Evolutionary conservation across 2,329 filamentous ascomycete species (phyloP), one percentile per base, ranked within the genome.

Genomic region (Fusarium nanum): DNA sequence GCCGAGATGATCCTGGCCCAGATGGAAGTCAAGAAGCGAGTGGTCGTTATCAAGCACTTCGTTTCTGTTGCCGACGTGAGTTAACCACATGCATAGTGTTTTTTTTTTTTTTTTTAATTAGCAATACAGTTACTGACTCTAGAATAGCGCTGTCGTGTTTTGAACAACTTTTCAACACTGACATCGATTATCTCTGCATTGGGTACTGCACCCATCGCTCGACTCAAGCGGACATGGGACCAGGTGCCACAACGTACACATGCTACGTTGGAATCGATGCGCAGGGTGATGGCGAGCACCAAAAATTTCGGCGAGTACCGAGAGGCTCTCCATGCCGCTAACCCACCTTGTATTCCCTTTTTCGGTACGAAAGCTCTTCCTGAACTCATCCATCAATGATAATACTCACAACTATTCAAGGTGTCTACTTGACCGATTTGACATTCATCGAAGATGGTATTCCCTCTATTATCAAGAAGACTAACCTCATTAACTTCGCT

Each of bases 381-480:
- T 6, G 27, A 12, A 20, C 34, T 37, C 32, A 27, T 18, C 23
- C 25, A 56, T 37, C 20, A 41, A 52, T 44, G 41, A 30, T 27
- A 56, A 42, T 61, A 30, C 60, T 69, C 18, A 71, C 58, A 49
- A 56, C 20, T 28, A 56, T 23, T 25, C 23, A 52, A 96, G 93
- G 94, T 81, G 95, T 98, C 59, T 99, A 98, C 79, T 84, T 99
- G 67, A 99, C 96, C 62, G 96, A 99, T 83, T 85, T 99, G 62
- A 98, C 95, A 2, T 99, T 99, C 77, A 99, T 99, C 71, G 96
- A 99, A 80, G 95, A 99, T 76, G 96, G 96, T 73, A 99, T 99
- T 68, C 94, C 96, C 5, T 97, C 94, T 12, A 89, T 97, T 75
- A 94, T 97, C 82, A 98, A 98, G 81, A 97, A 97, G 82, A 96